Percentiles rank a stretch among this genome's conserved stretches.
These are phyloP conservation scores for Nitzschia inconspicua DNA, from an alignment of 108 stramenopile species.

Conservation along the genomic window DNA sequence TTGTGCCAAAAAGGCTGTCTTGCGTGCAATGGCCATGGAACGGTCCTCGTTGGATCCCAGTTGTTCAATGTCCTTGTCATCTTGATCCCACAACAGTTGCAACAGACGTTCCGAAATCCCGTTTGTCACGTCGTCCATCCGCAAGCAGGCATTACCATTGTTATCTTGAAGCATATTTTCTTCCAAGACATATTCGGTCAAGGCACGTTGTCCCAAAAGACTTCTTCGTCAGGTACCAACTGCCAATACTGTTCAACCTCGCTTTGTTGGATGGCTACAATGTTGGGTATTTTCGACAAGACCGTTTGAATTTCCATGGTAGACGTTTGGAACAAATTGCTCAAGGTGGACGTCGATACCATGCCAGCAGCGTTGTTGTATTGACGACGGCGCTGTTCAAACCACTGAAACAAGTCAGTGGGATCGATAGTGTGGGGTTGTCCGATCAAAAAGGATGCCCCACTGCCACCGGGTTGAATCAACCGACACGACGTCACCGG, in stretches of 20 bases:
- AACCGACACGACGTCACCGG: background rate
- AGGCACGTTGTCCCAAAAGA: background rate
- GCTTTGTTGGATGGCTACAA: background rate
- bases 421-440: background rate
- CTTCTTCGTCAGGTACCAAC: constrained; percentile 6
- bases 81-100: background rate
- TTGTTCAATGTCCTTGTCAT: background rate
- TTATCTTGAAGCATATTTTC: background rate
- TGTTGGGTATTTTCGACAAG: background rate
- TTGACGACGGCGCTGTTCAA: background rate
- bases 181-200: constrained; percentile 3
- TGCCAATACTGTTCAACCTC: background rate
- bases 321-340: constrained; percentile 3
- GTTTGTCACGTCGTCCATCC: background rate
- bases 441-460: constrained; percentile 5
- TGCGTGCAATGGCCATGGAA: constrained; percentile 11
- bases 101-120: background rate
- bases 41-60: background rate
- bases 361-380: background rate
- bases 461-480: constrained; percentile 11
- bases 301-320: background rate
- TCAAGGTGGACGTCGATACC: background rate
- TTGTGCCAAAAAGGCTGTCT: background rate
- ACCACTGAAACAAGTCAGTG: background rate
- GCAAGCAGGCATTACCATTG: background rate